A percentile compares a stretch with the other conserved stretches of the same genome.
Conservation (phyloP, 208 protist species). For the Acanthamoeba castellanii region DNA sequence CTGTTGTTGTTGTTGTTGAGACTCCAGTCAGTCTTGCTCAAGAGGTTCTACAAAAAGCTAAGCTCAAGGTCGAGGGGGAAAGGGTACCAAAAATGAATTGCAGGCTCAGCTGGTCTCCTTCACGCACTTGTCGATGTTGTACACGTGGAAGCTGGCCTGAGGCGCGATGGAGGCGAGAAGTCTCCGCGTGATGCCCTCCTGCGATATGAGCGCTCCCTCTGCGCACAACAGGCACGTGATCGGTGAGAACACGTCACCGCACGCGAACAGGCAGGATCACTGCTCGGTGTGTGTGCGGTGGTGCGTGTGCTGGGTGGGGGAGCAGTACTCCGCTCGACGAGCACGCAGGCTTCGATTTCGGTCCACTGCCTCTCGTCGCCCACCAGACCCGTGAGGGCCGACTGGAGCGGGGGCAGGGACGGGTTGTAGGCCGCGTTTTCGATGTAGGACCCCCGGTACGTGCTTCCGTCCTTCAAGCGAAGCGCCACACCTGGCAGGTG, state of each 20-base stretch:
- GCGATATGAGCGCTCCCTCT: conserved; percentile 15
- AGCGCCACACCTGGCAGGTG: conserved; percentile 21
- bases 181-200: conserved; percentile 35
- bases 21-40: too few species aligned
- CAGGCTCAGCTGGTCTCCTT: neutral
- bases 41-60: too few species aligned
- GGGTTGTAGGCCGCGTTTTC: conserved; percentile 67
- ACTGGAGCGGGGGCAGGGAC: conserved; percentile 17
- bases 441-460: conserved; percentile 50
- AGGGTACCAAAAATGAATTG: too few species aligned
- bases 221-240: neutral
- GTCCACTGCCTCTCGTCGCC: neutral
- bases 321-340: conserved; percentile 51
- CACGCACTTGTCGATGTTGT: neutral
- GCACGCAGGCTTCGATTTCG: conserved; percentile 5
- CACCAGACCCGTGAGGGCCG: conserved; percentile 55
- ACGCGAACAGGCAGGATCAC: neutral
- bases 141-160: neutral
- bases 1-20: too few species aligned
- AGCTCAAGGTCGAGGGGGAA: too few species aligned
- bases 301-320: neutral
- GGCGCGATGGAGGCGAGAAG: conserved; percentile 16
- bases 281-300: neutral
- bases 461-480: conserved; percentile 37
- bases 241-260: neutral